Evolutionary conservation across 176 grass and related monocot species (phyloP).

Genomic region (Oryza glaberrima): DNA sequence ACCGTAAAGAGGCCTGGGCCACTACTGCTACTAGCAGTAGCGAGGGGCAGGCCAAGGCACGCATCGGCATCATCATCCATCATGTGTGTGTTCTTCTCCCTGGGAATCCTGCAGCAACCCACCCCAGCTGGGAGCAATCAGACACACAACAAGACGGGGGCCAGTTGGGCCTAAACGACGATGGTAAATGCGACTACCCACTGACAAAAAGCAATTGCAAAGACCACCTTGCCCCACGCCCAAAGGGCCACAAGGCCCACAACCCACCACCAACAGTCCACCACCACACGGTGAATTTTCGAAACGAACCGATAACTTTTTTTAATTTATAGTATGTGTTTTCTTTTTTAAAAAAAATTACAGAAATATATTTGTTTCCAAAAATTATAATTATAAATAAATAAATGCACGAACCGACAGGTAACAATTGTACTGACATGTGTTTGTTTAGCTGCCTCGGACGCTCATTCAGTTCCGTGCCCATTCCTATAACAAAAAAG

Average conservation of each 20-base stretch:
- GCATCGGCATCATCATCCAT: not conserved
- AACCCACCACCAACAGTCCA: not conserved
- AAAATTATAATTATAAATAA: too few relatives aligned
- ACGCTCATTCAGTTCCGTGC: not conserved
- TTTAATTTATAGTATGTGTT: too few relatives aligned
- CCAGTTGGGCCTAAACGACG: not conserved
- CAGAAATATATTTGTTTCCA: too few relatives aligned
- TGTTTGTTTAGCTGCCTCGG: not conserved
- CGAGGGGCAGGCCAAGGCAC: too few relatives aligned
- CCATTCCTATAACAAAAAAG: not conserved
- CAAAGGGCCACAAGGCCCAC: not conserved
- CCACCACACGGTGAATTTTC: not conserved
- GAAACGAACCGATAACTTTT: not conserved
- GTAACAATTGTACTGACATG: not conserved
- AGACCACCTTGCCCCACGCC: not conserved
- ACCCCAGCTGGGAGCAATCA: not conserved
- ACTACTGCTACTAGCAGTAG: not conserved
- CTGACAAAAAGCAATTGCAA: not conserved
- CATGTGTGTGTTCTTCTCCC: not conserved
- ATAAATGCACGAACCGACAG: not conserved
- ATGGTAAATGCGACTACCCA: constrained; percentile 8
- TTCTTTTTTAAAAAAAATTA: too few relatives aligned
- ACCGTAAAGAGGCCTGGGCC: not conserved
- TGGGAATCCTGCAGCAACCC: not conserved
- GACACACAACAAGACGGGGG: not conserved